Base-by-base conservation (phyloP, 352 stramenopile genomes). In the Phytophthora pini region DNA sequence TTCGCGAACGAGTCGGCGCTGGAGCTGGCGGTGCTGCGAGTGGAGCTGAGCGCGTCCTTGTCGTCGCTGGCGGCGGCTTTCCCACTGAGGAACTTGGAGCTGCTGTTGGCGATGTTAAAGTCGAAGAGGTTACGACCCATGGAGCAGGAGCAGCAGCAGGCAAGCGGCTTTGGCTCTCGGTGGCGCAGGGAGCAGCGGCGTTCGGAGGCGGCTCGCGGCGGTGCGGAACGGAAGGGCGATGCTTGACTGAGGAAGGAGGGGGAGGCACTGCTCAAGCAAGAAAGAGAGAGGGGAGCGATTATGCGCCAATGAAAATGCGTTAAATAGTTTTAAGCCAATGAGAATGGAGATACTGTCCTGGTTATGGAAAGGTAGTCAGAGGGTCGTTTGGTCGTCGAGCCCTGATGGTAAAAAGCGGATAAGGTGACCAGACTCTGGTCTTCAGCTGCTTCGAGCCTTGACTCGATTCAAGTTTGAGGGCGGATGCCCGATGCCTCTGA, bases 71-170 rank as follows among this genome's bases (percentile, higher is more conserved):
- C 29, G 27, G 20, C 29, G 26, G 39, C 36, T 49, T 72, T 73
- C 22, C 63, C 68, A 48, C 58, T 76, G 31, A 74, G 50, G 56
- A 77, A 77, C 54, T 74, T 74, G 65, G 58, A 65, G 64, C 59
- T 77, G 61, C 69, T 77, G 60, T 65, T 71, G 49, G 56, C 64
- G 59, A 77, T 77, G 41, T 63, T 74, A 74, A 74, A 77, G 55
- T 77, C 69, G 55, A 77, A 77, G 56, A 74, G 64, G 59, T 74
- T 77, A 20, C 69, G 69, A 32, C 60, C 69, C 69, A 77, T 77
- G 69, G 48, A 75, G 46, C 41, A 43, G 45, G 32, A 31, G 40
- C 41, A 49, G 36, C 17, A 44, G 40, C 36, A 38, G 53, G 39
- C 27, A 24, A 48, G n/a, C 10, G 43, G 43, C 43, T 49, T 12